Evolutionary conservation across 345 rosid genomes (phyloP).

Genomic region (Citrus trifoliata): DNA sequence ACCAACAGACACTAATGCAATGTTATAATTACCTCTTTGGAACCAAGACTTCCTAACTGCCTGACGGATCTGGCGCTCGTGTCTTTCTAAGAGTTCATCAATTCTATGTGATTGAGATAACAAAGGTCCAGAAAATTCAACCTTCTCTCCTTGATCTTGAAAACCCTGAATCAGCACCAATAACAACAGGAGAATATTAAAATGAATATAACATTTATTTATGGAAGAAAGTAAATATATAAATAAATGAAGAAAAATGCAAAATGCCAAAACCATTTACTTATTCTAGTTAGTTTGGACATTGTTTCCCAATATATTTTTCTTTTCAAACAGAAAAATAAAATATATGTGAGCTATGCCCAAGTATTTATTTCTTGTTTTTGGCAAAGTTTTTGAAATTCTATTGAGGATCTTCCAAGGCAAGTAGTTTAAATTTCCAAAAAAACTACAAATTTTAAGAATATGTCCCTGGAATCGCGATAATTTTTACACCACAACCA

Average conservation of each 20-base stretch:
- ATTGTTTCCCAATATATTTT: neutral
- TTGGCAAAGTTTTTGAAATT: neutral
- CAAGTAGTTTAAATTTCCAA: neutral
- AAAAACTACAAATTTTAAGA: neutral
- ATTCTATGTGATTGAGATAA: conserved; percentile 68
- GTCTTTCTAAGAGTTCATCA: conserved; percentile 73
- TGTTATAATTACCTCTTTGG: conserved; percentile 54
- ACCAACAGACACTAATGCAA: neutral
- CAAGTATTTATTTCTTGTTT: neutral
- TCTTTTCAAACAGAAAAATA: neutral
- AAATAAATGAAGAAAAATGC: neutral
- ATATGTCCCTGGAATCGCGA: neutral
- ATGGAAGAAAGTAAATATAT: neutral
- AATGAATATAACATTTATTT: neutral
- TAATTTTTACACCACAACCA: neutral
- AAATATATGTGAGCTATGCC: neutral
- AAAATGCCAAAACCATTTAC: neutral
- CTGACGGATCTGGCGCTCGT: conserved; percentile 79
- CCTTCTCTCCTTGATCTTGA: conserved; percentile 58
- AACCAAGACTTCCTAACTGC: conserved; percentile 88
- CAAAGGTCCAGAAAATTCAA: conserved; percentile 87
- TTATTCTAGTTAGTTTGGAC: neutral
- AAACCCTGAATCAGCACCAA: conserved; percentile 49
- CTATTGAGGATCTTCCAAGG: neutral
- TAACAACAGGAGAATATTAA: neutral